A percentile compares a stretch with the other conserved stretches of the same genome.
Conservation (phyloP, 371 early-diverging fungal species). For the Syncephalastrum racemosum region DNA sequence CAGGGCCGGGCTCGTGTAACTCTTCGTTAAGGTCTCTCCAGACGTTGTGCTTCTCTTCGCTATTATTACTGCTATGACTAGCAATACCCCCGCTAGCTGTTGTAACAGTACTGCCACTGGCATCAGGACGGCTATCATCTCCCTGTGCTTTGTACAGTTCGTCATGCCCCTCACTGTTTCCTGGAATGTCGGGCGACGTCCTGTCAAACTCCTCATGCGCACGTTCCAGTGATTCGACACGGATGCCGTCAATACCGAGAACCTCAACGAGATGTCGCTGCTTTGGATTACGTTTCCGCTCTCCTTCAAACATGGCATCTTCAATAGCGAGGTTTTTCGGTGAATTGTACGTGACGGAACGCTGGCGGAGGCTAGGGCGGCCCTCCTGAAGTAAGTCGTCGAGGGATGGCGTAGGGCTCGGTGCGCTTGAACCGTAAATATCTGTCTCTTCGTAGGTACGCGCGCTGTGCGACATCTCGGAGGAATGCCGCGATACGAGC, state of each 20-base stretch:
- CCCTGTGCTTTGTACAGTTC: neutral
- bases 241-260: slow-evolving; percentile 40
- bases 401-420: too few relatives aligned
- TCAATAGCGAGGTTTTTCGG: too few relatives aligned
- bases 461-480: too few relatives aligned
- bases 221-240: slow-evolving; percentile 25
- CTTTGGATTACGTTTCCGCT: slow-evolving; percentile 2
- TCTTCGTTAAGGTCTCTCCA: slow-evolving; percentile 36
- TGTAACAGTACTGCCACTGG: neutral
- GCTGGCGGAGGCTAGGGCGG: neutral
- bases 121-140: neutral
- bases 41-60: slow-evolving; percentile 17
- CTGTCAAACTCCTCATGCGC: slow-evolving; percentile 13
- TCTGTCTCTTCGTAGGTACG: too few relatives aligned
- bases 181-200: neutral
- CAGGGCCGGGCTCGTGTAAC: slow-evolving; percentile 37
- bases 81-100: neutral
- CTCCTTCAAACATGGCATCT: too few relatives aligned
- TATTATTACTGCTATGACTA: neutral
- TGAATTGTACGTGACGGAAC: neutral
- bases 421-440: too few relatives aligned
- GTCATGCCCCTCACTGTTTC: neutral
- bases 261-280: slow-evolving; percentile 40
- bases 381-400: too few relatives aligned
- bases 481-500: too few relatives aligned